phyloP scores from a whole-genome alignment of 1,284 basidiomycete genomes.

The Tylopilus sp. region DNA sequence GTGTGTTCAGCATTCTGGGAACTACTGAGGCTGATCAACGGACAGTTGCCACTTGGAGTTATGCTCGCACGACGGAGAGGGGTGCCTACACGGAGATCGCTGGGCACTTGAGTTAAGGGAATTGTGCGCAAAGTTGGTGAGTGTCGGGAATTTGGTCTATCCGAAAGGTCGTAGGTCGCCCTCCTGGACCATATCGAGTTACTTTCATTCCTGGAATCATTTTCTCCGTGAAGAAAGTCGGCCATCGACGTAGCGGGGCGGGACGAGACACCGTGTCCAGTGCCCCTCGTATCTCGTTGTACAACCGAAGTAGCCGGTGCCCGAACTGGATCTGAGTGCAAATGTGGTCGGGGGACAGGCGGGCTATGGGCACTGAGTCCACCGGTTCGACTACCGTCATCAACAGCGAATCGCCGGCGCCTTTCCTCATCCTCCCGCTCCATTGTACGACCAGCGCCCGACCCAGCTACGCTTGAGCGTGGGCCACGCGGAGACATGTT shows the following conservation, averaged over 20 bases:
- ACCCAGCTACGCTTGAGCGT: slow-evolving; percentile 14
- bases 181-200: slow-evolving; percentile 24
- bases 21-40: slow-evolving; percentile 18
- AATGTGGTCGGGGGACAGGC: slow-evolving; percentile 22
- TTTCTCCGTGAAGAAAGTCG: slow-evolving; percentile 22
- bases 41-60: slow-evolving; percentile 15
- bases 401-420: slow-evolving; percentile 12
- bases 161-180: slow-evolving; percentile 24
- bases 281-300: slow-evolving; percentile 22
- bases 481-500: slow-evolving; percentile 12
- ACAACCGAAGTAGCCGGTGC: slow-evolving; percentile 12
- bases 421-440: slow-evolving; percentile 29
- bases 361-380: slow-evolving; percentile 18
- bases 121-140: slow-evolving; percentile 17
- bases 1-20: slow-evolving; percentile 53
- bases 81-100: slow-evolving; percentile 17
- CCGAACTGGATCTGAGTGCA: slow-evolving; percentile 29
- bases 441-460: slow-evolving; percentile 12
- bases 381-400: slow-evolving; percentile 18
- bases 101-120: slow-evolving; percentile 19
- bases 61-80: slow-evolving; percentile 21
- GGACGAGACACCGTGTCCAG: slow-evolving; percentile 15
- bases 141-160: slow-evolving; percentile 22
- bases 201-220: slow-evolving; percentile 8
- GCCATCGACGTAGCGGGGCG: slow-evolving; percentile 35